Evolutionary conservation across 2,329 filamentous ascomycete genomes (phyloP).

Genomic region (Chaetomium sp.): DNA sequence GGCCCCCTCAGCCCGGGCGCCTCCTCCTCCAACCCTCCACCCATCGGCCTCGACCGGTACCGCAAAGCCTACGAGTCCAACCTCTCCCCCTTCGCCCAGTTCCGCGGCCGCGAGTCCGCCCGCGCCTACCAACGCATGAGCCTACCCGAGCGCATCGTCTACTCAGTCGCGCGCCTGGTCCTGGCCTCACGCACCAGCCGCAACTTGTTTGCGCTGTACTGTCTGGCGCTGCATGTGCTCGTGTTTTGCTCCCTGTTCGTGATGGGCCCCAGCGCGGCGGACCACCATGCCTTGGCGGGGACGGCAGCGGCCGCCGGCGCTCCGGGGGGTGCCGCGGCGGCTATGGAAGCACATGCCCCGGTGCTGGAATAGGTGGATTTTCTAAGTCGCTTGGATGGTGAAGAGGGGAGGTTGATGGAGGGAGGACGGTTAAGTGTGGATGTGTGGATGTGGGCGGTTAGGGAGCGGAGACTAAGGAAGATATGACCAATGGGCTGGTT

Average conservation of each 20-base stretch:
- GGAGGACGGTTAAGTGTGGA: too few species aligned
- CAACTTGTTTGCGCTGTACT: slow-evolving; percentile 91
- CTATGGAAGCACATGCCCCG: slow-evolving; percentile 30
- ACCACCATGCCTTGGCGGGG: slow-evolving; percentile 32
- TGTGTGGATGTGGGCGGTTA: too few species aligned
- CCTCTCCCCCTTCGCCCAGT: slow-evolving; percentile 91
- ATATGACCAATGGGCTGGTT: too few species aligned
- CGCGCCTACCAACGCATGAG: slow-evolving; percentile 91
- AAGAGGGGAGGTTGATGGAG: too few species aligned
- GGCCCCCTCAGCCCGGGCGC: slow-evolving; percentile 51
- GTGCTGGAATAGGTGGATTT: slow-evolving; percentile 30
- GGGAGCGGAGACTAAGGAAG: too few species aligned
- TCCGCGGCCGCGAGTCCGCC: slow-evolving; percentile 86
- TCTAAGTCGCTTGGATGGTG: neutral
- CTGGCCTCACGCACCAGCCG: slow-evolving; percentile 83
- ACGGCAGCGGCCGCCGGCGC: neutral
- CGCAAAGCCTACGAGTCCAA: slow-evolving; percentile 90
- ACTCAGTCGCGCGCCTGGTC: slow-evolving; percentile 85
- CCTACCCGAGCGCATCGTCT: slow-evolving; percentile 80
- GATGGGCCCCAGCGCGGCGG: slow-evolving; percentile 62
- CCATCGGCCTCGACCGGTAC: slow-evolving; percentile 70
- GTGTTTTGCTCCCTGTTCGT: slow-evolving; percentile 84
- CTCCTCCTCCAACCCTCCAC: slow-evolving; percentile 52
- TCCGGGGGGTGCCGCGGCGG: slow-evolving; percentile 38
- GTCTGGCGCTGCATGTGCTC: slow-evolving; percentile 77